A percentile compares a stretch with the other conserved stretches of the same genome.
These are phyloP conservation scores for Yamadazyma akitaensis DNA, from an alignment of 805 yeast genomes.

Conservation along the genomic window DNA sequence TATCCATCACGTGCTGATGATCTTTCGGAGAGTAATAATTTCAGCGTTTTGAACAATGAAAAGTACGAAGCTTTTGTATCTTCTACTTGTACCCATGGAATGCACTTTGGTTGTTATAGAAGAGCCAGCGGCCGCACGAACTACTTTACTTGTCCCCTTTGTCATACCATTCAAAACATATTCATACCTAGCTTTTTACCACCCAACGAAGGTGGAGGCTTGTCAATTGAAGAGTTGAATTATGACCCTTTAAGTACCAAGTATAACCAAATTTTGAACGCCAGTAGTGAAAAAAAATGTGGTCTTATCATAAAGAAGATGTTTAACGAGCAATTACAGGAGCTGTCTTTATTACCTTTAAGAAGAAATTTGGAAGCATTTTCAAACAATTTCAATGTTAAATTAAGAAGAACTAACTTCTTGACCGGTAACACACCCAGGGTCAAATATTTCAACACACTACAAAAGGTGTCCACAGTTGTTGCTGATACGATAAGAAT, in stretches of 20 bases:
- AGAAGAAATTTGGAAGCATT: conserved; percentile 14
- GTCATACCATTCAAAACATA: conserved; percentile 42
- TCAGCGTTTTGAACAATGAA: conserved; percentile 2
- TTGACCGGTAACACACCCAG: conserved; percentile 4
- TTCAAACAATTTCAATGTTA: conserved; percentile 15
- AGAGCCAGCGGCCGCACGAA: conserved; percentile 19
- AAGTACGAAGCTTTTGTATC: conserved; percentile 26
- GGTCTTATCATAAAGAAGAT: conserved; percentile 21
- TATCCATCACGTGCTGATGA: conserved; percentile 7
- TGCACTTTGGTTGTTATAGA: conserved; percentile 46
- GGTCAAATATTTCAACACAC: conserved; percentile 16
- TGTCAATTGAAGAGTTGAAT: conserved; percentile 9
- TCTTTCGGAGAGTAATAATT: neutral
- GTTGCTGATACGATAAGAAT: conserved; percentile 52
- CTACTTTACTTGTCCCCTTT: conserved; percentile 47
- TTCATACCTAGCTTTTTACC: conserved; percentile 43
- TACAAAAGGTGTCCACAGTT: conserved; percentile 22
- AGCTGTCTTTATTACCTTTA: conserved; percentile 7
- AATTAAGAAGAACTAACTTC: conserved; percentile 11
- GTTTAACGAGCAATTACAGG: conserved; percentile 13
- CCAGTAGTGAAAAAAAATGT: conserved; percentile 26
- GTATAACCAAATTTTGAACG: conserved; percentile 22
- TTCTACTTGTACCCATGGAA: conserved; percentile 51
- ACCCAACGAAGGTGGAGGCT: conserved; percentile 21
- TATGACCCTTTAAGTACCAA: conserved; percentile 11